phyloP scores from a whole-genome alignment of 2,329 filamentous ascomycete species.

The Hypoxylon sp. region DNA sequence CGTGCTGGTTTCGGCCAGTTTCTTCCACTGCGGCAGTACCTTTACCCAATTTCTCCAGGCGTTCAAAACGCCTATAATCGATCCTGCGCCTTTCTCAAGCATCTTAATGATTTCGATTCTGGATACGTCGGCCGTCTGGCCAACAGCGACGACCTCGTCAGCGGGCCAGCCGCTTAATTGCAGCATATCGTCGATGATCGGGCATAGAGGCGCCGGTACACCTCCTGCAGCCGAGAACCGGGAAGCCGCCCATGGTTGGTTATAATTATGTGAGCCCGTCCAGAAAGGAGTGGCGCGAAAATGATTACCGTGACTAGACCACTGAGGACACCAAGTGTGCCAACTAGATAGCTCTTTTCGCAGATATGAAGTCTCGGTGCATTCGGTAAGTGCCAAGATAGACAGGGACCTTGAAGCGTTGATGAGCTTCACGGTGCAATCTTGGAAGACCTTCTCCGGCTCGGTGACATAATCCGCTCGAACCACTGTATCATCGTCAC shows the following conservation, averaged over 20 bases:
- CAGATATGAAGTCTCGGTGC: background rate
- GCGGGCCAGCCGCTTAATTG: background rate
- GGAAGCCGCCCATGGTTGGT: background rate
- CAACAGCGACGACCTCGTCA: background rate
- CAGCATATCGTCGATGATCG: background rate
- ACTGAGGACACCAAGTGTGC: background rate
- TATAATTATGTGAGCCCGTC: background rate
- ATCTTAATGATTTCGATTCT: background rate
- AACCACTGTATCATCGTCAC: background rate
- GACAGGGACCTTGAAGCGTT: background rate
- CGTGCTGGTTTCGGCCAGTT: background rate
- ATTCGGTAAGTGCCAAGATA: background rate
- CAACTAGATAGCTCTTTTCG: background rate
- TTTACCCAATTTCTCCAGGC: background rate
- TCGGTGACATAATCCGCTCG: background rate
- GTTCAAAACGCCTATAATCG: background rate
- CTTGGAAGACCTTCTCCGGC: background rate
- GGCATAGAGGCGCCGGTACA: background rate
- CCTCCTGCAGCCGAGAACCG: background rate
- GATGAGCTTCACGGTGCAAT: conserved; percentile 1
- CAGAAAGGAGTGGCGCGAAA: conserved; percentile 1
- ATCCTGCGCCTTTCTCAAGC: background rate
- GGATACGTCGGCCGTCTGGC: background rate
- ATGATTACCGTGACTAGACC: background rate
- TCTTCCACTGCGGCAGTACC: background rate